These are phyloP conservation scores for Leptographium procerum DNA, from an alignment of 2,329 filamentous ascomycete species.

Conservation along the genomic window DNA sequence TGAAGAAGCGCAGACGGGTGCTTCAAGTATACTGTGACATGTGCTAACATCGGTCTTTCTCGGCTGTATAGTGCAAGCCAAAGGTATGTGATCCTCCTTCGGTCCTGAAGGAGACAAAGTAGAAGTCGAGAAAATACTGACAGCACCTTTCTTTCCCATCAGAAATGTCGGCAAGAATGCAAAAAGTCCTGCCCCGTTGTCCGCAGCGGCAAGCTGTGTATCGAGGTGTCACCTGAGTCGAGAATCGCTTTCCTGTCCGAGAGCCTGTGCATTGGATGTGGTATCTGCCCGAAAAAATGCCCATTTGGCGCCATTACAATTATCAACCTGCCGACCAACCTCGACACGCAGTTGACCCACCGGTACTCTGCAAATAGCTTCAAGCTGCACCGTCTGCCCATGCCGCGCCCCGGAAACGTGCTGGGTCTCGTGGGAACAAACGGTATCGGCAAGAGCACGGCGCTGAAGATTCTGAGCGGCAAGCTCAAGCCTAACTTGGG, in stretches of 20 bases:
- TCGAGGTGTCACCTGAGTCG: constrained; percentile 79
- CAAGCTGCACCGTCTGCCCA: constrained; percentile 94
- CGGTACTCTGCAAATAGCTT: constrained; percentile 99
- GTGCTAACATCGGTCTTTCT: constrained; percentile 22
- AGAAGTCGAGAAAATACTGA: neutral
- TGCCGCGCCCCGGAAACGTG: constrained; percentile 90
- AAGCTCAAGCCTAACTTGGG: constrained; percentile 98
- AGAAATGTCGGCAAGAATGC: constrained; percentile 98
- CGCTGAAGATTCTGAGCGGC: constrained; percentile 93
- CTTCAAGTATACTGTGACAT: neutral
- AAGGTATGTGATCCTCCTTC: constrained; percentile 43
- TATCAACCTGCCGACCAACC: constrained; percentile 99
- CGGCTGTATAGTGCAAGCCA: constrained; percentile 61
- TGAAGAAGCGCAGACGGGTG: neutral
- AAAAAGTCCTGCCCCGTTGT: constrained; percentile 98
- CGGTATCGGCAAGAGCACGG: constrained; percentile 99
- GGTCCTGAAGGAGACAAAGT: too few species aligned
- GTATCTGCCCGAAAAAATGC: constrained; percentile 99
- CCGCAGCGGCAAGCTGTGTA: constrained; percentile 79
- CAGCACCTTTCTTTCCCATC: constrained; percentile 24
- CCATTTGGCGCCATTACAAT: constrained; percentile 98
- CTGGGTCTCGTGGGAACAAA: constrained; percentile 96
- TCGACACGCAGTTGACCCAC: constrained; percentile 96
- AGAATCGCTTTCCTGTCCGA: constrained; percentile 98
- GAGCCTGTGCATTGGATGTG: constrained; percentile 86